These are phyloP conservation scores for Aspergillus indologenus DNA, from an alignment of 495 filamentous ascomycete species.

Conservation along the genomic window DNA sequence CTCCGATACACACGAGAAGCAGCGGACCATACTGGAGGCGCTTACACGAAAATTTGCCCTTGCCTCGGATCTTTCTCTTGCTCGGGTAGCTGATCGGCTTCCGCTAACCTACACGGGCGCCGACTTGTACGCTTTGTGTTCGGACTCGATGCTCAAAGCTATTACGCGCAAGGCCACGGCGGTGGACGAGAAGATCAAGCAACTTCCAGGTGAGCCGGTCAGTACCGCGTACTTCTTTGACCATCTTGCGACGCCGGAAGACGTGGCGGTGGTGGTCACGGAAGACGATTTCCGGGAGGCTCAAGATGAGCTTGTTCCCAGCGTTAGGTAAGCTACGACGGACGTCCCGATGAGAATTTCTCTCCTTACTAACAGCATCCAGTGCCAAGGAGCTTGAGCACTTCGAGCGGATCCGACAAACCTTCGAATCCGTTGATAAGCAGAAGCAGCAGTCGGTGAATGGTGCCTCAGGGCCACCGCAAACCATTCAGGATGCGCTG, in stretches of 20 bases:
- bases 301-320: slow-evolving; percentile 80
- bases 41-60: slow-evolving; percentile 92
- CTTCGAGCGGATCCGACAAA: slow-evolving; percentile 77
- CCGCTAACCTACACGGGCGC: slow-evolving; percentile 97
- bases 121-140: slow-evolving; percentile 94
- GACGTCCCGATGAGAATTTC: not conserved
- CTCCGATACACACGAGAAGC: slow-evolving; percentile 94
- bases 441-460: slow-evolving; percentile 32
- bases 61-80: slow-evolving; percentile 69
- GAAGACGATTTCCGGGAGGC: slow-evolving; percentile 84
- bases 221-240: slow-evolving; percentile 94
- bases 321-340: slow-evolving; percentile 59
- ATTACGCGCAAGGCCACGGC: slow-evolving; percentile 84
- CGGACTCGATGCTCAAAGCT: slow-evolving; percentile 97
- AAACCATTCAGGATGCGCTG: slow-evolving; percentile 40
- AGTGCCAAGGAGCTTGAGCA: slow-evolving; percentile 90
- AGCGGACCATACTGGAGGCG: slow-evolving; percentile 89
- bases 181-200: slow-evolving; percentile 80
- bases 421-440: slow-evolving; percentile 65
- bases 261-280: slow-evolving; percentile 79
- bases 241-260: slow-evolving; percentile 76
- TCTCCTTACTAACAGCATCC: slow-evolving; percentile 20
- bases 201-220: slow-evolving; percentile 53
- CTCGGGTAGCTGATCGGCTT: slow-evolving; percentile 67
- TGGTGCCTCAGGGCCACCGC: slow-evolving; percentile 16